Evolutionary conservation across 176 grass and related monocot species (phyloP).

Genomic region (Eragrostis nindensis): DNA sequence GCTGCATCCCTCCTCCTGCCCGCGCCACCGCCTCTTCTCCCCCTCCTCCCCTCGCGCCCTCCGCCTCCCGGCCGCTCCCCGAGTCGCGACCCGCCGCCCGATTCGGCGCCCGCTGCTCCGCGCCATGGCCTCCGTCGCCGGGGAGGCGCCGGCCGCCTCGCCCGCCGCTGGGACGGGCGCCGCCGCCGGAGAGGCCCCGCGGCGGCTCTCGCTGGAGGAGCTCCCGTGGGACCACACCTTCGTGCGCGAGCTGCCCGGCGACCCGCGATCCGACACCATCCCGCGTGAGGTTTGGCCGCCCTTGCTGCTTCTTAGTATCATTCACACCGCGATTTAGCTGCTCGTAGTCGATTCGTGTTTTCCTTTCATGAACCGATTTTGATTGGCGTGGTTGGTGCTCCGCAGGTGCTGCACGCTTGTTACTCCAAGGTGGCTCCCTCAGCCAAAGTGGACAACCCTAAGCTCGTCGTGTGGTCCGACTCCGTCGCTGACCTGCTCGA

Average conservation of each 20-base stretch:
- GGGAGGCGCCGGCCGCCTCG: not conserved
- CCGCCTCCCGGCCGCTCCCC: not conserved
- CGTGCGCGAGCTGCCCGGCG: constrained; percentile 73
- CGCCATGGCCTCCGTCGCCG: constrained; percentile 39
- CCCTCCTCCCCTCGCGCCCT: not conserved
- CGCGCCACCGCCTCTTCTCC: not conserved
- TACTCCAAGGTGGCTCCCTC: constrained; percentile 83
- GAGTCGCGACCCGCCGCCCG: not conserved
- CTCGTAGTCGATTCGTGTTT: not conserved
- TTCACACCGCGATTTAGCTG: not conserved
- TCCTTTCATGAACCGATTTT: not conserved
- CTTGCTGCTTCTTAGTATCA: not conserved
- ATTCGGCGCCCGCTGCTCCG: constrained; percentile 15
- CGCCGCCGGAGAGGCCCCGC: not conserved
- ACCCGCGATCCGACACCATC: constrained; percentile 66
- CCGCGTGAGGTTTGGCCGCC: constrained; percentile 51
- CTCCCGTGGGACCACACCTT: constrained; percentile 87
- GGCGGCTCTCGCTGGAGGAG: constrained; percentile 64
- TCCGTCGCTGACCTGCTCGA: constrained; percentile 81
- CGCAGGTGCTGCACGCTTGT: constrained; percentile 76
- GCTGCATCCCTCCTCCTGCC: constrained; percentile 4
- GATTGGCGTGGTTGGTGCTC: not conserved
- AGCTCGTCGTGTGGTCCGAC: constrained; percentile 78
- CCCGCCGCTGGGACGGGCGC: not conserved
- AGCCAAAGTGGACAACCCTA: constrained; percentile 75